Percentiles rank a stretch among this genome's conserved stretches.
Conservation (phyloP, 805 yeast genomes). For the Candida silvicultrix region DNA sequence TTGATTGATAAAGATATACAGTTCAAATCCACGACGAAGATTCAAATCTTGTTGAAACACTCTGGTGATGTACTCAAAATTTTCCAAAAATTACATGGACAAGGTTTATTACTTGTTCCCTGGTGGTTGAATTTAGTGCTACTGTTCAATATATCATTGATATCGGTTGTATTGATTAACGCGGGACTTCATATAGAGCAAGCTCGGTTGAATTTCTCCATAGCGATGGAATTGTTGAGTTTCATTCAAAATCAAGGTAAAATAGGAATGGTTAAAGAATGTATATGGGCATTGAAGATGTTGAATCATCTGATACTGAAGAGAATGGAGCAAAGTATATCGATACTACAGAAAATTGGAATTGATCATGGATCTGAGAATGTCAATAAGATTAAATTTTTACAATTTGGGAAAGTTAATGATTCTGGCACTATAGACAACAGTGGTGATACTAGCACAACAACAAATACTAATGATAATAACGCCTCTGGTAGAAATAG, state of each 20-base stretch:
- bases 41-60: constrained; percentile 24
- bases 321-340: constrained; percentile 35
- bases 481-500: not conserved
- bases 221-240: constrained; percentile 17
- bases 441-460: not conserved
- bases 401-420: constrained; percentile 38
- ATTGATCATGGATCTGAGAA: constrained; percentile 47
- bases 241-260: constrained; percentile 20
- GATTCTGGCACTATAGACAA: too few relatives aligned
- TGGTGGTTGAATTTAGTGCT: constrained; percentile 46
- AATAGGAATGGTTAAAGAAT: constrained; percentile 45
- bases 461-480: not conserved
- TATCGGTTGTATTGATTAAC: constrained; percentile 34
- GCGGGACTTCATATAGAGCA: constrained; percentile 28
- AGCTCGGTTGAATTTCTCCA: constrained; percentile 1
- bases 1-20: constrained; percentile 10
- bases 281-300: constrained; percentile 57
- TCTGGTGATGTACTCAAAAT: constrained; percentile 27
- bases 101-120: constrained; percentile 31
- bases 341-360: constrained; percentile 34
- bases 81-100: constrained; percentile 24
- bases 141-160: constrained; percentile 38
- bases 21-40: constrained; percentile 15
- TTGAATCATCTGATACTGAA: constrained; percentile 44
- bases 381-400: constrained; percentile 41